Evolutionary conservation across 148 eudicot species (phyloP).

Genomic region (Rhododendron vialii): DNA sequence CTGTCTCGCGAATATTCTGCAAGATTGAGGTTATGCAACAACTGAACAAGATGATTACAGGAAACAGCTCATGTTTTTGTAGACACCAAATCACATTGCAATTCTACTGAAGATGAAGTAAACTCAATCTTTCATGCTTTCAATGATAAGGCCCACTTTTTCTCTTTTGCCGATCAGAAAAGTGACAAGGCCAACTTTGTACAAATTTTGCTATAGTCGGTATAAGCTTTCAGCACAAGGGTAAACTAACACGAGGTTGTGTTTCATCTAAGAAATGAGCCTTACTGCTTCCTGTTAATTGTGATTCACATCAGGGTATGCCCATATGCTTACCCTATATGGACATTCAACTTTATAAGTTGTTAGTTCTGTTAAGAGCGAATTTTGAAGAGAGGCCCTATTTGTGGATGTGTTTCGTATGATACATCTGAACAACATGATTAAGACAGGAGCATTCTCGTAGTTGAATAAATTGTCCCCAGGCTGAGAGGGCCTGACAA

Average conservation of each 20-base stretch:
- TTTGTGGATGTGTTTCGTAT: neutral
- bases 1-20: constrained; percentile 66
- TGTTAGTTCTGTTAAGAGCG: neutral
- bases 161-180: too few species aligned
- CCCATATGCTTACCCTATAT: neutral
- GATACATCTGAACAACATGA: neutral
- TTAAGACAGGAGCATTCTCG: neutral
- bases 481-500: neutral
- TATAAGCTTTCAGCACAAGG: neutral
- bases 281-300: neutral
- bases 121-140: neutral
- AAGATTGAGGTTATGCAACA: constrained; percentile 8
- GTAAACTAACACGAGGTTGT: neutral
- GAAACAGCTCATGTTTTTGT: neutral
- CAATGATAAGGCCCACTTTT: neutral
- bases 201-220: neutral
- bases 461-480: neutral
- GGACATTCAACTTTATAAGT: neutral
- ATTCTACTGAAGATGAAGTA: neutral
- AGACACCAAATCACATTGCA: neutral
- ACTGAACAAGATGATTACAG: neutral
- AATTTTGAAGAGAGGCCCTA: neutral
- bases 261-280: neutral
- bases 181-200: neutral
- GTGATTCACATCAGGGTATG: neutral